Conservation (phyloP, 1,139 yeast genomes). For the Yamadazyma friedrichii region DNA sequence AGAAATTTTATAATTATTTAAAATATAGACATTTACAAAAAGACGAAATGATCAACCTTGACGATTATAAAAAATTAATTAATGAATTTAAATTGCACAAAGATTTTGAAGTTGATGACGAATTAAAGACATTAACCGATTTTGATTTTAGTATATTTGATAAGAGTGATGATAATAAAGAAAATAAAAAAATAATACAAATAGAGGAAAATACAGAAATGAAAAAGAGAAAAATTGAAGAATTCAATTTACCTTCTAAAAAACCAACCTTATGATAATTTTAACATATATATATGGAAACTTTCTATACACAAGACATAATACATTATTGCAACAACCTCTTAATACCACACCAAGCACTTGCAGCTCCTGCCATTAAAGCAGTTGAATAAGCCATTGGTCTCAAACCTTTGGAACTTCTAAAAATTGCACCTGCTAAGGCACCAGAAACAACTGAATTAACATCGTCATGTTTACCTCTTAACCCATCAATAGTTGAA, state of each 20-base stretch:
- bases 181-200: background rate
- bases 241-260: background rate
- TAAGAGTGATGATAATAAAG: background rate
- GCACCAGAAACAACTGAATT: slow-evolving; percentile 92
- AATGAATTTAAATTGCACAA: background rate
- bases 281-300: background rate
- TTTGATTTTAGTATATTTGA: slow-evolving; percentile 5
- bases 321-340: slow-evolving; percentile 30
- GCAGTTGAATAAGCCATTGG: slow-evolving; percentile 90
- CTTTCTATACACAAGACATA: slow-evolving; percentile 18
- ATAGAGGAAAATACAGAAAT: background rate
- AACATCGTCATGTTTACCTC: slow-evolving; percentile 85
- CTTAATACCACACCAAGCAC: slow-evolving; percentile 88
- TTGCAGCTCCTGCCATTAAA: slow-evolving; percentile 86
- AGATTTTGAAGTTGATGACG: slow-evolving; percentile 1
- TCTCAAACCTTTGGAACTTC: slow-evolving; percentile 77
- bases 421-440: slow-evolving; percentile 86
- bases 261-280: slow-evolving; percentile 1
- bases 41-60: slow-evolving; percentile 22
- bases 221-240: slow-evolving; percentile 2
- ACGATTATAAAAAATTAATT: slow-evolving; percentile 19
- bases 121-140: slow-evolving; percentile 4
- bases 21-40: slow-evolving; percentile 35
- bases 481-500: slow-evolving; percentile 69
- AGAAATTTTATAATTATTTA: slow-evolving; percentile 24